Evolutionary conservation across 2,329 filamentous ascomycete genomes (phyloP), one percentile per base, ranked within the genome.

Genomic region (Colletotrichum lupini): DNA sequence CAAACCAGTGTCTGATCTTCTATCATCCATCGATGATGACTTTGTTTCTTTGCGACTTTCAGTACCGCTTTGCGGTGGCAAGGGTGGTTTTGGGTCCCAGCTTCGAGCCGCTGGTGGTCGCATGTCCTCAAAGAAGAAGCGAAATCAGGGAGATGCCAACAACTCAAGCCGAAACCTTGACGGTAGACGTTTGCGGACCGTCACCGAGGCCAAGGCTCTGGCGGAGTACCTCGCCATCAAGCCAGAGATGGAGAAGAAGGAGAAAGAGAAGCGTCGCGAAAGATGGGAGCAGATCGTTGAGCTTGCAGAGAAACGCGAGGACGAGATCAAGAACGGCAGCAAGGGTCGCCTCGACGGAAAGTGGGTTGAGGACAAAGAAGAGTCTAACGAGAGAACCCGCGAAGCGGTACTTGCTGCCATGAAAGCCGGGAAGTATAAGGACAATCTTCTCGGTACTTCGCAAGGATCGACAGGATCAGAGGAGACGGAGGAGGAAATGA

Each of bases 21-120:
- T 97, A 49, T 85, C 88, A 4, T 80, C 82, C 42, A 77, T 79
- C 5, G 75, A 89, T 66, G 90, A 93, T 85, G 91, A 91, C 42
- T 92, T 98, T 76, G 87, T 99, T 19, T 92, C 95, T 0, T 89
- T 99, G 4, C 94, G 95, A 67, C 90, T 99, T 35, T 92, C 92
- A 7, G 87, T 92, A 1, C 93, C 93, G 6, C 85, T 98, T 52
- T 94, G 93, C 77, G 97, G 97, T 85, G 97, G 97, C 81, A 99
- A 99, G 81, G 97, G 97, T 83, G 97, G 97, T 79, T 99, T 99
- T 81, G 97, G 97, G 67, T 98, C 96, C 1, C 97, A 99, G 82
- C 91, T 99, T 49, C 94, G 97, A 80, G 97, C 97, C 0, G 97
- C 97, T 3, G 97, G 97, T 80, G 97, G 97, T 53, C 96, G 97